Conservation (phyloP, 2,329 filamentous ascomycete species). For the Plenodomus lindquistii region DNA sequence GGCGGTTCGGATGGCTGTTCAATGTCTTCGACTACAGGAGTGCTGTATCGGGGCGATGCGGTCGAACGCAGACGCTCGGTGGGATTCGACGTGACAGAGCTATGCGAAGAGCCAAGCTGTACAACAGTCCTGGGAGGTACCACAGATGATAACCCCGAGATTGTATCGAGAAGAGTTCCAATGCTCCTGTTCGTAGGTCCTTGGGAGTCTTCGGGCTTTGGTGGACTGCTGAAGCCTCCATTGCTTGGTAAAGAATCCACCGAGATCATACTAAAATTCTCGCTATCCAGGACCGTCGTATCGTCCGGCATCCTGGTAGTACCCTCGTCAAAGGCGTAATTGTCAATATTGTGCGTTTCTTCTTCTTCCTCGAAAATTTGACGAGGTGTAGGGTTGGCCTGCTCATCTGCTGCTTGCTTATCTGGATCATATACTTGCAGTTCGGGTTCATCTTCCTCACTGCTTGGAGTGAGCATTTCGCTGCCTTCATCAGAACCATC, state of each 20-base stretch:
- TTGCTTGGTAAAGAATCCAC: constrained; percentile 50
- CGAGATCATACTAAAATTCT: constrained; percentile 57
- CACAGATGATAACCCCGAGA: constrained; percentile 8
- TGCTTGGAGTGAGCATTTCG: constrained; percentile 29
- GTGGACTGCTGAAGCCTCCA: constrained; percentile 32
- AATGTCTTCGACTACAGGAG: constrained; percentile 29
- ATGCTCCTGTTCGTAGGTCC: constrained; percentile 8
- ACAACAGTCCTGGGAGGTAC: constrained; percentile 2
- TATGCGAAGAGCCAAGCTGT: neutral
- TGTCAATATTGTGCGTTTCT: constrained; percentile 23
- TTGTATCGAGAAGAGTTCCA: constrained; percentile 15
- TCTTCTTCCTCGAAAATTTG: constrained; percentile 15
- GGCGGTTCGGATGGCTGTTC: constrained; percentile 38
- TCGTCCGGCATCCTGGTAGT: constrained; percentile 46
- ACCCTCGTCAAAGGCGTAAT: constrained; percentile 37
- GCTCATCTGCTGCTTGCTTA: neutral
- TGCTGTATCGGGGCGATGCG: constrained; percentile 25
- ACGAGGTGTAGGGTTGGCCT: neutral
- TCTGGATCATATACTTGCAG: neutral
- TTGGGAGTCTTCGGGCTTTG: constrained; percentile 11
- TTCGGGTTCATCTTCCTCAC: constrained; percentile 24
- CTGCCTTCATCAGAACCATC: constrained; percentile 26
- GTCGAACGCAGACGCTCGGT: constrained; percentile 16
- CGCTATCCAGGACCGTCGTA: constrained; percentile 52
- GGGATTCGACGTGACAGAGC: constrained; percentile 3